These are phyloP conservation scores for Tardiomyces digboiensis DNA, from an alignment of 1,139 yeast species.

Conservation along the genomic window DNA sequence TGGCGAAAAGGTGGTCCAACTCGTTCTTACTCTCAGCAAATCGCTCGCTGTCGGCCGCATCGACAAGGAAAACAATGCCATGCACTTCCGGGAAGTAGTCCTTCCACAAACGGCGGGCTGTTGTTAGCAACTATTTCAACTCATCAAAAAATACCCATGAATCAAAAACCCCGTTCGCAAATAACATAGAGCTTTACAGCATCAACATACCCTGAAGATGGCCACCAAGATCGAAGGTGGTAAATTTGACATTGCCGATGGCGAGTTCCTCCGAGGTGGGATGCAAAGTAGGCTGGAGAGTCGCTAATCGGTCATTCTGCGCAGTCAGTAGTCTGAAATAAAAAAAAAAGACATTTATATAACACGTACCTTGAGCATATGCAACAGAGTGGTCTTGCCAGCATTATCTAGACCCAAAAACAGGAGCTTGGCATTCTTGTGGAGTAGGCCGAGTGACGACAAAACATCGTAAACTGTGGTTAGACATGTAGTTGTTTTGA, in stretches of 20 bases:
- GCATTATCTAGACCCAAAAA: conserved; percentile 98
- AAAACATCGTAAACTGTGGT: conserved; percentile 72
- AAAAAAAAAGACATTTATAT: neutral
- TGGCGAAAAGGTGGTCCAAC: conserved; percentile 83
- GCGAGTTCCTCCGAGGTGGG: conserved; percentile 97
- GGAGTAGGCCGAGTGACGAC: conserved; percentile 92
- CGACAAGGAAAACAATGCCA: conserved; percentile 94
- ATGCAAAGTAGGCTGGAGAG: conserved; percentile 95
- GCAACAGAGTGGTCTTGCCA: conserved; percentile 94
- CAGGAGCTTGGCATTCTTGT: conserved; percentile 93
- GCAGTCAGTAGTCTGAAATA: neutral
- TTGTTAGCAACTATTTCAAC: neutral
- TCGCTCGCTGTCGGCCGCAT: conserved; percentile 95
- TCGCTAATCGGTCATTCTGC: conserved; percentile 91
- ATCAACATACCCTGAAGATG: conserved; percentile 53
- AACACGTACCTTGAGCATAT: conserved; percentile 60
- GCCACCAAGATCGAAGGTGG: conserved; percentile 98
- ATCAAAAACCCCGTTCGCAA: neutral
- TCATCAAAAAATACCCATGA: neutral
- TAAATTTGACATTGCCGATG: conserved; percentile 91
- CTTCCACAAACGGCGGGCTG: conserved; percentile 97
- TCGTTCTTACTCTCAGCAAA: conserved; percentile 93
- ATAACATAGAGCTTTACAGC: neutral
- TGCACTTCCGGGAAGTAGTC: conserved; percentile 99
- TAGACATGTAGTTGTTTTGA: neutral